Conservation (phyloP, 2,329 filamentous ascomycete species). For the Apiospora arundinis region DNA sequence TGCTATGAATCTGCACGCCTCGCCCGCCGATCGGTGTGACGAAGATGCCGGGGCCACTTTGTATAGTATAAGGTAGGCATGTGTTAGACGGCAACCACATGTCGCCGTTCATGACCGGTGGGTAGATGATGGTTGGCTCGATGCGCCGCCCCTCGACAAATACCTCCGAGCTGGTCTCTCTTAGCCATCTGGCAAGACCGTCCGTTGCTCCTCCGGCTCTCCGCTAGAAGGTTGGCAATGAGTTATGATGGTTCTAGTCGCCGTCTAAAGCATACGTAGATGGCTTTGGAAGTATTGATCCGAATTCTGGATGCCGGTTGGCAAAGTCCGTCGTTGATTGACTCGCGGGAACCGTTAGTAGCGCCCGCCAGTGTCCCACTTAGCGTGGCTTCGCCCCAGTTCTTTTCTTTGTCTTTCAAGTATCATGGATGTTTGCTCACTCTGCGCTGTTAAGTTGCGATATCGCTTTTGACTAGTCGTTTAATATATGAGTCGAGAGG, state of each 20-base stretch:
- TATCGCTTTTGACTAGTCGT: background rate
- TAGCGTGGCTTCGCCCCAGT: background rate
- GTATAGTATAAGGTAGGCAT: background rate
- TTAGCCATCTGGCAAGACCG: background rate
- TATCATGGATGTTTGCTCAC: background rate
- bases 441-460: background rate
- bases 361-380: constrained; percentile 4
- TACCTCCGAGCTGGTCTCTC: background rate
- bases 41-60: background rate
- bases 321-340: background rate
- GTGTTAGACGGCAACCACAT: background rate
- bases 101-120: background rate
- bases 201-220: background rate
- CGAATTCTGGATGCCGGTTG: background rate
- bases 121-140: background rate
- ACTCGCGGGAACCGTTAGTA: constrained; percentile 8
- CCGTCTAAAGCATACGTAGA: background rate
- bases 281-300: constrained; percentile 12
- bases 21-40: constrained; percentile 10
- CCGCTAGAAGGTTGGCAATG: background rate
- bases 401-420: background rate
- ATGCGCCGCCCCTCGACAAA: background rate
- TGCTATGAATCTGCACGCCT: background rate
- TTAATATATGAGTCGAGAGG: background rate
- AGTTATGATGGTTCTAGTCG: background rate